Evolutionary conservation across 306 rosid species (phyloP), one percentile per base, ranked within the genome.

Genomic region (Cajanus cajan): DNA sequence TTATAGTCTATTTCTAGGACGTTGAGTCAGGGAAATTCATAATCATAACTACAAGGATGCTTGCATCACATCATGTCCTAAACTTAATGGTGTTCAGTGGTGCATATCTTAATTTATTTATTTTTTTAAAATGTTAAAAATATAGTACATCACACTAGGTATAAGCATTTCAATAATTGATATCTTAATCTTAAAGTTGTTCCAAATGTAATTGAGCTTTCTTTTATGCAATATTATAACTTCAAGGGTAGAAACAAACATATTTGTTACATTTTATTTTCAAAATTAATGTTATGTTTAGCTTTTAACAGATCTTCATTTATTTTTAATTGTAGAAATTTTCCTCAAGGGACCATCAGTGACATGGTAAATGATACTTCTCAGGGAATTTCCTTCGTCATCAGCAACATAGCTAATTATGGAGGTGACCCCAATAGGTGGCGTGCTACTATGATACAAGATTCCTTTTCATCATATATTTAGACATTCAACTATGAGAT

Each of bases 261-360:
- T 70, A 31, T 54, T 77, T 63, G 19, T 65, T 65, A 62, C 19
- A 68, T 48, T 51, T 25, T 70, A 43, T 55, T 73, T 28, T 22
- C 73, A 40, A 28, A 70, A 33, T 18, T 44, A 31, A 61, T 44
- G 50, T 52, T 40, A 78, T 45, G 34, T 79, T 50, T 72, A 7
- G 69, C 28, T 37, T 63, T 82, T 78, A 43, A 61, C 54, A 51
- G 12, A 39, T 76, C 22, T 61, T 51, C 63, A 31, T 74, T 73
- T 66, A 76, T 65, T 67, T 78, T 24, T 85, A 58, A 80, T 34
- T 87, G 90, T 92, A 95, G 98, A 82, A 95, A 95, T 78, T 95
- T 95, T 82, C 99, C 99, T 47, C 98, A 96, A 87, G 99, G 97
- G 79, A 96, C 97, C 71, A 90, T 96, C 54, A 90, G 98, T 86